phyloP scores from a whole-genome alignment of 1,284 basidiomycete genomes.

The Athelia psychrophila region DNA sequence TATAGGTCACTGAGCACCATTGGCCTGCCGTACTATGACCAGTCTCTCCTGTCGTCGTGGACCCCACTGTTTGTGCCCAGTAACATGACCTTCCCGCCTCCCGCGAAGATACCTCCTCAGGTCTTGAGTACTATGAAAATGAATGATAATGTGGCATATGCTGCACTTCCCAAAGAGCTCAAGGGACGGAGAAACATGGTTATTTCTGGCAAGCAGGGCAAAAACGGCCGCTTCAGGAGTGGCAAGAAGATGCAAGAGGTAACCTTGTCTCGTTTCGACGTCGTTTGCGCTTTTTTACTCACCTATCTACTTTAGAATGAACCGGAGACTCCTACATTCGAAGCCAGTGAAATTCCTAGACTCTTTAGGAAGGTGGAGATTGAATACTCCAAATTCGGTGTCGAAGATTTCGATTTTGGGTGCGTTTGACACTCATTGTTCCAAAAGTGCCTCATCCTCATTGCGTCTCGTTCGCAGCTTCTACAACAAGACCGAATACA shows the following conservation, averaged over 20 bases:
- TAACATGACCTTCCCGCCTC: constrained; percentile 54
- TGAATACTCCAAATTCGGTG: constrained; percentile 98
- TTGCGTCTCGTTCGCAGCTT: constrained; percentile 55
- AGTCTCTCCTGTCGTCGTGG: constrained; percentile 81
- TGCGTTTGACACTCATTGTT: constrained; percentile 29
- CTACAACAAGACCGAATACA: constrained; percentile 88
- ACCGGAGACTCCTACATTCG: constrained; percentile 43
- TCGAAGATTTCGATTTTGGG: constrained; percentile 99
- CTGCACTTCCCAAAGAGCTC: constrained; percentile 79
- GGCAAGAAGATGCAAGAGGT: constrained; percentile 57
- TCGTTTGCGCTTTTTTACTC: background rate
- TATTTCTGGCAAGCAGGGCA: constrained; percentile 42
- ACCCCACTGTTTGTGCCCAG: constrained; percentile 49
- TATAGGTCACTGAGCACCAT: constrained; percentile 83
- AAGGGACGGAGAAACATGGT: constrained; percentile 82
- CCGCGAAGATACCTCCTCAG: constrained; percentile 76
- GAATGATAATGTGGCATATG: constrained; percentile 90
- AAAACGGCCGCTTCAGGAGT: constrained; percentile 78
- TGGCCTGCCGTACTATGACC: constrained; percentile 87
- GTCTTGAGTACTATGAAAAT: constrained; percentile 78
- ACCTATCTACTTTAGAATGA: constrained; percentile 33
- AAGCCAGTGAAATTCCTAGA: constrained; percentile 68
- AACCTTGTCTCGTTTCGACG: constrained; percentile 12
- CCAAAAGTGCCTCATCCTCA: constrained; percentile 6
- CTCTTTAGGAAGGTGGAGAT: constrained; percentile 94